A percentile compares a stretch with the other conserved stretches of the same genome.
Conservation (phyloP, 345 rosid genomes). For the Eucalyptus cladocalyx region DNA sequence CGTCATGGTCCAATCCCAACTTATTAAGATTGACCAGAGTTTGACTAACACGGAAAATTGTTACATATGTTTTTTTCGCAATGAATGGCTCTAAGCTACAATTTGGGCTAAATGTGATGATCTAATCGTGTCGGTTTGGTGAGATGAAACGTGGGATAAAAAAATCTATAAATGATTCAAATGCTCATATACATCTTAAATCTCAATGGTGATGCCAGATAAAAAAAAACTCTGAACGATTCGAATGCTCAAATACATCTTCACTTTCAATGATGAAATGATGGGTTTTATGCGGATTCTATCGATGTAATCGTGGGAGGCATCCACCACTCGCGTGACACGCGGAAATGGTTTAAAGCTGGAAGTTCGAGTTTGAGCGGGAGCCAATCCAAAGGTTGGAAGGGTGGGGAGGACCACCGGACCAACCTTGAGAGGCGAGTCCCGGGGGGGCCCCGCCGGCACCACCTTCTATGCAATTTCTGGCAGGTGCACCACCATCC, state of each 20-base stretch:
- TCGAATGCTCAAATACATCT: neutral
- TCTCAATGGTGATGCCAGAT: accelerated
- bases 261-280: neutral
- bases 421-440: neutral
- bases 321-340: neutral
- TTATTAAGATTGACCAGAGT: neutral
- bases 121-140: too few relatives aligned
- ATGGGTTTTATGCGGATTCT: accelerated
- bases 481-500: neutral
- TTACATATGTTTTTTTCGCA: neutral
- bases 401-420: neutral
- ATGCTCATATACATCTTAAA: neutral
- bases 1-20: neutral
- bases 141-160: neutral
- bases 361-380: neutral
- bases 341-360: neutral
- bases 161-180: neutral
- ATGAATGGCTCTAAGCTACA: neutral
- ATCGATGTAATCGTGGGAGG: neutral
- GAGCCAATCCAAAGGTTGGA: neutral
- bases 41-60: neutral
- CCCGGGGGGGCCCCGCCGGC: neutral
- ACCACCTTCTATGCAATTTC: neutral
- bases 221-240: neutral
- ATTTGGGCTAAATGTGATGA: neutral